Evolutionary conservation across 495 filamentous ascomycete genomes (phyloP).

Genomic region (Podospora appendiculata): DNA sequence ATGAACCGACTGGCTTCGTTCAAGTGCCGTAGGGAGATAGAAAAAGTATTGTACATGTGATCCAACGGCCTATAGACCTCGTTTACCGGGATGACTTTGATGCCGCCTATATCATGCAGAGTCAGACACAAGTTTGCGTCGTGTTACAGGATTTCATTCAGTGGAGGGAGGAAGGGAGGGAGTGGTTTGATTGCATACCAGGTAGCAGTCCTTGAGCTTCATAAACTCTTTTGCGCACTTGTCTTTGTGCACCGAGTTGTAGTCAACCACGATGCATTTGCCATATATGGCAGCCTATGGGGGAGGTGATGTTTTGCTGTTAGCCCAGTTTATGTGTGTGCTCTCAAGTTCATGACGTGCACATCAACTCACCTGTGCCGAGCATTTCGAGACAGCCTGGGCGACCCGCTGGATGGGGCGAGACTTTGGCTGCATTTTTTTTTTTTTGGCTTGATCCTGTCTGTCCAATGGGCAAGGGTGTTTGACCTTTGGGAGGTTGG

Average conservation of each 20-base stretch:
- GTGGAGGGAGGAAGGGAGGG: no score
- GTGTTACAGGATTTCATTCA: no score
- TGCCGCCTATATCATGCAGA: constrained; percentile 24
- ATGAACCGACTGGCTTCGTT: no score
- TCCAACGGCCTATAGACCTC: not conserved
- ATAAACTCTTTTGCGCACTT: constrained; percentile 85
- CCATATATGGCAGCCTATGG: constrained; percentile 75
- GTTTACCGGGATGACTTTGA: constrained; percentile 34
- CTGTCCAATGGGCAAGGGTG: no score
- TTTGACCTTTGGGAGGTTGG: no score
- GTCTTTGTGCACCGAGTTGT: constrained; percentile 84
- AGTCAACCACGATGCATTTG: constrained; percentile 86
- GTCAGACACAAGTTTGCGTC: no score
- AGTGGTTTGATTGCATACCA: constrained; percentile 48
- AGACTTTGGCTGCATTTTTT: constrained; percentile 18
- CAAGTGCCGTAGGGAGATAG: no score
- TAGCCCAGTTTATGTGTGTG: not conserved
- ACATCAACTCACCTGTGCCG: constrained; percentile 56
- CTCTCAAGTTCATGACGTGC: not conserved
- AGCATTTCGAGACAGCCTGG: constrained; percentile 72
- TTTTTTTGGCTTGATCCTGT: no score
- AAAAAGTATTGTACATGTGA: no score
- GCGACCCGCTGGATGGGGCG: constrained; percentile 90
- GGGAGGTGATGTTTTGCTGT: not conserved
- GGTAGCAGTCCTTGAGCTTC: constrained; percentile 77